phyloP scores from a whole-genome alignment of 164 flowering plant genomes.

The Akebia trifoliata region DNA sequence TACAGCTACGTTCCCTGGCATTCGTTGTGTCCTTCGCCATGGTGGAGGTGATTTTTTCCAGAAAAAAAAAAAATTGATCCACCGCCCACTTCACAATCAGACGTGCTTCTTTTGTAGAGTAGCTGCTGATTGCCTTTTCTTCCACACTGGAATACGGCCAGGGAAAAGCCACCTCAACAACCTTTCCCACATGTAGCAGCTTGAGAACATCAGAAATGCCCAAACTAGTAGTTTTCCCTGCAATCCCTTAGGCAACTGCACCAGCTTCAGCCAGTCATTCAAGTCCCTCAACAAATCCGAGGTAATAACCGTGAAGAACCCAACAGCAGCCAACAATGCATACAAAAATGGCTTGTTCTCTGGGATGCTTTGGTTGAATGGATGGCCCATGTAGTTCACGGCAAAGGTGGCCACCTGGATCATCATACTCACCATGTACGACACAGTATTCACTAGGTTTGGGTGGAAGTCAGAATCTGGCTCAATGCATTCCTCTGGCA shows the following conservation, averaged over 20 bases:
- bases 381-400: conserved; percentile 98
- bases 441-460: conserved; percentile 91
- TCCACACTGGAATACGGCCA: conserved; percentile 76
- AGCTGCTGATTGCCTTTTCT: conserved; percentile 37
- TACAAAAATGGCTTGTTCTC: conserved; percentile 82
- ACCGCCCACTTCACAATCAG: too few species aligned
- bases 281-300: conserved; percentile 77
- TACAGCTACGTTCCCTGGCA: too few species aligned
- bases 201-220: conserved; percentile 64
- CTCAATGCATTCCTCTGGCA: conserved; percentile 97
- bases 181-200: conserved; percentile 82
- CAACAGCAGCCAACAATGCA: conserved; percentile 69
- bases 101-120: conserved; percentile 50
- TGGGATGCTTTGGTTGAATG: conserved; percentile 85
- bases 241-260: conserved; percentile 67
- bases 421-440: conserved; percentile 97
- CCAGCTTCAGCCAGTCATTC: conserved; percentile 80
- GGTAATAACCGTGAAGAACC: conserved; percentile 68
- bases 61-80: too few species aligned
- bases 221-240: conserved; percentile 62
- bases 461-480: conserved; percentile 94
- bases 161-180: conserved; percentile 89
- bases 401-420: conserved; percentile 97
- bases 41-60: too few species aligned
- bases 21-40: too few species aligned